A percentile compares a stretch with the other conserved stretches of the same genome.
phyloP scores from a whole-genome alignment of 768 basidiomycete genomes.

The Strobilomyces confusus region DNA sequence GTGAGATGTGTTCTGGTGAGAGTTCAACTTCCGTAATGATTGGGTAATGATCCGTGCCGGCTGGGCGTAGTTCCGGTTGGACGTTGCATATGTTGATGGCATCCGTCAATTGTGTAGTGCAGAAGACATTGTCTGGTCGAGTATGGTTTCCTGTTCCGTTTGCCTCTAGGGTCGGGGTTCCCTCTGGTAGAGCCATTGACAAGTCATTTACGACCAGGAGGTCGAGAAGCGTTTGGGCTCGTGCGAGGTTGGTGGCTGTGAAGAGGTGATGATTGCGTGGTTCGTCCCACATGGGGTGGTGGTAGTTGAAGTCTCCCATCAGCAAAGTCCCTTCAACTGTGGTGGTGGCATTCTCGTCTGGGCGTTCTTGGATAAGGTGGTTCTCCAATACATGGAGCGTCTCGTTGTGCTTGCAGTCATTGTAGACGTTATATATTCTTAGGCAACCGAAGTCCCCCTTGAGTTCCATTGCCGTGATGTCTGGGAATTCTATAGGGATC shows the following conservation, averaged over 20 bases:
- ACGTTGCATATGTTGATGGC: no score
- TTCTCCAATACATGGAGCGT: no score
- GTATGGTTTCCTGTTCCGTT: conserved; percentile 28
- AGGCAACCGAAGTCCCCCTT: rapidly evolving
- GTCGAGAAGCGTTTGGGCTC: neutral
- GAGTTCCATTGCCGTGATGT: neutral
- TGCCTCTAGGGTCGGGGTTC: conserved; percentile 34
- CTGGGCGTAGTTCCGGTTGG: no score
- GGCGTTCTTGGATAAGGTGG: no score
- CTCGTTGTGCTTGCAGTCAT: neutral
- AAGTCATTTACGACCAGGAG: conserved; percentile 19
- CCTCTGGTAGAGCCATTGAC: conserved; percentile 32
- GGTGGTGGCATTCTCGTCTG: neutral
- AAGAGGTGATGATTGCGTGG: conserved; percentile 22
- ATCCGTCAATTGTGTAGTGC: neutral
- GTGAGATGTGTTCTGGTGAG: no score
- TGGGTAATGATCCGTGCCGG: no score
- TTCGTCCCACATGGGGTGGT: conserved; percentile 32
- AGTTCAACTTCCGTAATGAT: no score
- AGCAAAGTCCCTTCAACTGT: conserved; percentile 17
- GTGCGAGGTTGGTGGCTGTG: neutral
- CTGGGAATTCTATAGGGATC: no score
- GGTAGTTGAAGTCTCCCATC: conserved; percentile 31
- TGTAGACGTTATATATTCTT: neutral
- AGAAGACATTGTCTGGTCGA: conserved; percentile 6